Evolutionary conservation across 345 rosid genomes (phyloP).

Genomic region (Salix koriyanagi): DNA sequence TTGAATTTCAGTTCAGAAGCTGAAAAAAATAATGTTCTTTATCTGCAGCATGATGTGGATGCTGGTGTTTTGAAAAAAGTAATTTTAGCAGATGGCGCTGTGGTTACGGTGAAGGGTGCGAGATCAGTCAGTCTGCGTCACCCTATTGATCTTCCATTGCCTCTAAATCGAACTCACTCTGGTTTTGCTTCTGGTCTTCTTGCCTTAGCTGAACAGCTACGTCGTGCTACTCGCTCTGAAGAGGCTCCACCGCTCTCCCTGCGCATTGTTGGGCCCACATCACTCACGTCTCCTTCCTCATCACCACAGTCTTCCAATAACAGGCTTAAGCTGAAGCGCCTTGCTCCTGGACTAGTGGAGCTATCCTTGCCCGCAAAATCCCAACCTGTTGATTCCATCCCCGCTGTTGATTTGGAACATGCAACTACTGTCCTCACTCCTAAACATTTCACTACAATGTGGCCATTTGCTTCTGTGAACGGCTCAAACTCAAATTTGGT

Average conservation of each 20-base stretch:
- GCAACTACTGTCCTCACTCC: constrained; percentile 61
- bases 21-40: not conserved
- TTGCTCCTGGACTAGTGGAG: constrained; percentile 87
- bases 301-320: constrained; percentile 41
- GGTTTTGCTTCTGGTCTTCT: constrained; percentile 86
- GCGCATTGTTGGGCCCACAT: constrained; percentile 83
- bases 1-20: not conserved
- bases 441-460: constrained; percentile 68
- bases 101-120: constrained; percentile 88
- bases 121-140: constrained; percentile 90
- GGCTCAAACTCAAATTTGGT: constrained; percentile 66
- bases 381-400: constrained; percentile 31
- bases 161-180: constrained; percentile 51
- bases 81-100: constrained; percentile 83
- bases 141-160: constrained; percentile 76
- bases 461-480: constrained; percentile 82
- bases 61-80: constrained; percentile 92
- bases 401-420: constrained; percentile 32
- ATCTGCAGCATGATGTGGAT: constrained; percentile 90
- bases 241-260: constrained; percentile 65
- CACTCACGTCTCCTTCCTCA: constrained; percentile 59
- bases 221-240: constrained; percentile 42
- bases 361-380: constrained; percentile 47
- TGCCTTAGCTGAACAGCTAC: constrained; percentile 73
- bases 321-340: constrained; percentile 80